These are phyloP conservation scores for Cyclostephanos invisitatus DNA, from an alignment of 108 stramenopile genomes.

Conservation along the genomic window DNA sequence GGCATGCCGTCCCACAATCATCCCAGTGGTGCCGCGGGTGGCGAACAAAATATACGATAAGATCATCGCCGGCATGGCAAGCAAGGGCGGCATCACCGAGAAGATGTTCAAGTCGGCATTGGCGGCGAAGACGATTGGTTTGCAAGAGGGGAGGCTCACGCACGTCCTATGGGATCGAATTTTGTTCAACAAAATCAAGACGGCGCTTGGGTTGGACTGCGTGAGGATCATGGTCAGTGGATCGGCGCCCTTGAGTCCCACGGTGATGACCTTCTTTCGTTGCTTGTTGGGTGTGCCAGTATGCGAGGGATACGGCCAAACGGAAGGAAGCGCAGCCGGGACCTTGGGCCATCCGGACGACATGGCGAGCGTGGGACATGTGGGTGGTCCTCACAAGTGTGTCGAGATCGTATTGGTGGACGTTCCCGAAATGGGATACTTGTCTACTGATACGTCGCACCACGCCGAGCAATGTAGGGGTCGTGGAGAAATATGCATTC, in stretches of 20 bases:
- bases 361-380: slow-evolving; percentile 88
- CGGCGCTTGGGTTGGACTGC: slow-evolving; percentile 87
- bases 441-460: slow-evolving; percentile 78
- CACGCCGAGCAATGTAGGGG: slow-evolving; percentile 81
- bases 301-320: slow-evolving; percentile 97
- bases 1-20: slow-evolving; percentile 88
- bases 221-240: slow-evolving; percentile 88
- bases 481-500: slow-evolving; percentile 94
- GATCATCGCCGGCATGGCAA: slow-evolving; percentile 82
- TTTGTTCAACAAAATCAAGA: slow-evolving; percentile 92
- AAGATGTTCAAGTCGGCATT: slow-evolving; percentile 90
- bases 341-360: slow-evolving; percentile 73
- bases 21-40: slow-evolving; percentile 93
- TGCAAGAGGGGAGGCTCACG: slow-evolving; percentile 59
- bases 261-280: slow-evolving; percentile 93
- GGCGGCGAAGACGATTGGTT: slow-evolving; percentile 77
- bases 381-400: slow-evolving; percentile 86
- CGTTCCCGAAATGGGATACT: slow-evolving; percentile 97
- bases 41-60: slow-evolving; percentile 95
- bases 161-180: slow-evolving; percentile 92
- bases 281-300: slow-evolving; percentile 89
- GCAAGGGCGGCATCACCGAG: slow-evolving; percentile 87
- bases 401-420: slow-evolving; percentile 86
- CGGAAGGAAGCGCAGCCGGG: slow-evolving; percentile 87
- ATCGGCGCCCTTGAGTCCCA: slow-evolving; percentile 87